Base-by-base conservation (phyloP, 139 green algal species). In the Bryopsis sp. region DNA sequence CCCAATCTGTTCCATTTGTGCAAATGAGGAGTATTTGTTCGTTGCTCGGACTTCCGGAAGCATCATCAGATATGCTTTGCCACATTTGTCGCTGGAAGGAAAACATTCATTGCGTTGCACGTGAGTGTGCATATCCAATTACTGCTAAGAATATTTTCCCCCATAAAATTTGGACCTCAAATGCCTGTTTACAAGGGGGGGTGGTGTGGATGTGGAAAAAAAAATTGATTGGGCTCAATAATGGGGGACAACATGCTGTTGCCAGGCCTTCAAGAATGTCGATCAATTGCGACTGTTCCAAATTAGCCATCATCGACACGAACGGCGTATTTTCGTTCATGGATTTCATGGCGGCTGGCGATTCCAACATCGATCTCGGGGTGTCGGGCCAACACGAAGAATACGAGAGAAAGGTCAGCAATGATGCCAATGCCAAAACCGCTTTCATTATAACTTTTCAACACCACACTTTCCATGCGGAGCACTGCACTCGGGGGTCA, bases 281-380 rank as follows among this genome's bases (percentile, higher is more conserved):
- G 8, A 74, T 93, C 35, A 95, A 95, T 73, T 90, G 82, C 79
- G 78, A 90, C 71, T 70, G 74, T 47, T 86, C 72, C 34, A 77
- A 76, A 64, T 78, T 91, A 74, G 69, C 78, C 15, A 58, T 89
- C 38, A 84, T 95, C 38, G 87, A 95, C 82, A 85, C 85, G 73
- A 81, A 87, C 43, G 86, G 84, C 5, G 77, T 90, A 39, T 74
- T 94, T 47, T 84, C 78, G 8, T 81, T 92, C 62, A 85, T 86
- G 48, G 82, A 87, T 69, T 68, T 89, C 48, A 68, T 73, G 22
- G 50, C 70, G 46, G 72, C 72, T 67, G 71, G 71, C 26, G 57
- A 48, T 1, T 36, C 32, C 15, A 38, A 48, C 24, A 35, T 36
- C 22, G 59, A 36, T 38, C 29, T 35, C 26, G 33, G 32, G 34